These are phyloP conservation scores for Filosporella fistucella DNA, from an alignment of 495 filamentous ascomycete genomes.

Conservation along the genomic window DNA sequence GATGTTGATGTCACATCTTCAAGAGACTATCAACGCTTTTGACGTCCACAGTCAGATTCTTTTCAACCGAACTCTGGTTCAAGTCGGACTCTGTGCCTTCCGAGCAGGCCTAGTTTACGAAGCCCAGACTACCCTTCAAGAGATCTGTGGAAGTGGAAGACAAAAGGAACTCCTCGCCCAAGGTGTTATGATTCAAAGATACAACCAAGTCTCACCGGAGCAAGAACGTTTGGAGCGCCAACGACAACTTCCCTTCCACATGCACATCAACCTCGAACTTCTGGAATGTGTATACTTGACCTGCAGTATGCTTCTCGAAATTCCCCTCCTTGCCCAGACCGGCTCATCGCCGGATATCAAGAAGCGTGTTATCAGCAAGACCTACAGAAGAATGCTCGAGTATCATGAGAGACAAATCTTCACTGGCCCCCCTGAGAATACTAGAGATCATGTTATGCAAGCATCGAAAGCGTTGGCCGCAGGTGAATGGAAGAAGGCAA, in stretches of 20 bases:
- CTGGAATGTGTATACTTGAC: constrained; percentile 98
- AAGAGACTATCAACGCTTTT: constrained; percentile 92
- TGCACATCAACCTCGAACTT: constrained; percentile 99
- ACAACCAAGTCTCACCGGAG: constrained; percentile 89
- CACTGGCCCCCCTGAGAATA: constrained; percentile 97
- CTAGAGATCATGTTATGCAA: constrained; percentile 98
- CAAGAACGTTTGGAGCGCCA: constrained; percentile 96
- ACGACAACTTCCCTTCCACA: constrained; percentile 96
- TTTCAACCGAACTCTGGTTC: constrained; percentile 96
- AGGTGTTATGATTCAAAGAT: constrained; percentile 96
- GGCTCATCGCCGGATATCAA: constrained; percentile 94
- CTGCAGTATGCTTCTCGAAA: constrained; percentile 97
- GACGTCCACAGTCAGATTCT: constrained; percentile 97
- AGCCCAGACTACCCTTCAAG: constrained; percentile 91
- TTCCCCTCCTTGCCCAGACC: constrained; percentile 92
- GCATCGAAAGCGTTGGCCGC: constrained; percentile 93
- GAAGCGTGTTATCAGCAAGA: constrained; percentile 98
- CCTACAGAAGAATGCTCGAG: constrained; percentile 96
- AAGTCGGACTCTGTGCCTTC: constrained; percentile 98
- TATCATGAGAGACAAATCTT: constrained; percentile 99
- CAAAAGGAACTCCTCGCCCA: constrained; percentile 98
- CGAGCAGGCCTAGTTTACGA: constrained; percentile 95
- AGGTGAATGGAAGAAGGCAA: constrained; percentile 97
- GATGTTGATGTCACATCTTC: constrained; percentile 99
- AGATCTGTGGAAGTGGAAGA: constrained; percentile 93